Evolutionary conservation across 2,329 filamentous ascomycete species (phyloP).

Genomic region (Diaporthe sp.): DNA sequence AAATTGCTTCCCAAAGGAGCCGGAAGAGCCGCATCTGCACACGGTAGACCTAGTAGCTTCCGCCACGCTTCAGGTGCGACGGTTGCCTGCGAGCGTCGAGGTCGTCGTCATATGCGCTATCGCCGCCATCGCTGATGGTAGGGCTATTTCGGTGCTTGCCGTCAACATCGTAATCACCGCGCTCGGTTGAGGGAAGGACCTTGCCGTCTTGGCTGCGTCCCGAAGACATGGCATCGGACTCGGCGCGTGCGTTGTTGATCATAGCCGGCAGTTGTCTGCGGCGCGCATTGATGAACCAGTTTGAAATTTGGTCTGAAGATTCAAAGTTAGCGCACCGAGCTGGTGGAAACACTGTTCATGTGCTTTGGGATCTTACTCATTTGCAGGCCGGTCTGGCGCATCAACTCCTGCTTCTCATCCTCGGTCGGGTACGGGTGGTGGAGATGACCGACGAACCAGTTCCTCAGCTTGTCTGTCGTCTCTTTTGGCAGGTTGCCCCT

Average conservation of each 20-base stretch:
- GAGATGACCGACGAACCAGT: slow-evolving; percentile 84
- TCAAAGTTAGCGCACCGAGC: slow-evolving; percentile 29
- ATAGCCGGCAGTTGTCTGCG: slow-evolving; percentile 74
- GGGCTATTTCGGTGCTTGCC: slow-evolving; percentile 51
- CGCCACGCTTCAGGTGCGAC: slow-evolving; percentile 59
- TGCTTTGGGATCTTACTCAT: slow-evolving; percentile 71
- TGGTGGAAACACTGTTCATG: slow-evolving; percentile 29
- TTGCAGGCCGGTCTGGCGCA: slow-evolving; percentile 80
- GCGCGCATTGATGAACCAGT: slow-evolving; percentile 86
- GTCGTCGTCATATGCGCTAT: slow-evolving; percentile 60
- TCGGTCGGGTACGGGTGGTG: slow-evolving; percentile 89
- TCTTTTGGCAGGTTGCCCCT: slow-evolving; percentile 93
- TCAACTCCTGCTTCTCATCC: slow-evolving; percentile 87
- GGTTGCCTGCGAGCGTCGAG: slow-evolving; percentile 50
- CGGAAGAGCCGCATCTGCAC: neutral
- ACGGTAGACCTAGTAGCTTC: slow-evolving; percentile 44
- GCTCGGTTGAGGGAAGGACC: slow-evolving; percentile 55
- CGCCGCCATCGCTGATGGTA: slow-evolving; percentile 63
- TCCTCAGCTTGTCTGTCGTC: slow-evolving; percentile 83
- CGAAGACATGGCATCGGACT: slow-evolving; percentile 61
- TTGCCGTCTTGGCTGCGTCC: slow-evolving; percentile 53
- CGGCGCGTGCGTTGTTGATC: slow-evolving; percentile 68
- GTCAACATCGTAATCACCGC: slow-evolving; percentile 54
- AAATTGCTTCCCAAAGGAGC: neutral
- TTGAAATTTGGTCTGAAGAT: slow-evolving; percentile 75